These are phyloP conservation scores for Xylaria polymorpha DNA, from an alignment of 2,329 filamentous ascomycete species.

Conservation along the genomic window DNA sequence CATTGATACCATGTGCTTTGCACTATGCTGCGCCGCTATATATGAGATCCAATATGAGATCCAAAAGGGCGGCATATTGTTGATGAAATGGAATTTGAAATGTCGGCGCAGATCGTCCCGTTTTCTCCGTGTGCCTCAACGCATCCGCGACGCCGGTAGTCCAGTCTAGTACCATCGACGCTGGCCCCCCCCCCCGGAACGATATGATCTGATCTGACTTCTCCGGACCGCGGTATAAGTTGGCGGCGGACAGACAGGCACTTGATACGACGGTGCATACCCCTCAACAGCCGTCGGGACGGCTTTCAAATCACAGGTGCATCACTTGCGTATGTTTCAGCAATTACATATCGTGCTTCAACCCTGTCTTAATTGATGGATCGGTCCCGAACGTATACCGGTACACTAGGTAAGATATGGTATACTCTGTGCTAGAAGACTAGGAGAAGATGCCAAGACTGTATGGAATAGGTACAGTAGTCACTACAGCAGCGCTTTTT, in stretches of 20 bases:
- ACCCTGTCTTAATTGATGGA: conserved; percentile 1
- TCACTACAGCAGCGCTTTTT: too few species aligned
- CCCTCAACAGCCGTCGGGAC: conserved; percentile 21
- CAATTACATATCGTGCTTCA: conserved; percentile 15
- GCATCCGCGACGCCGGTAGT: conserved; percentile 2
- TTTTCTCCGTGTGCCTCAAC: conserved; percentile 3
- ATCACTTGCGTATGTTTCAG: conserved; percentile 5
- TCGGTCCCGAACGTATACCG: conserved; percentile 24
- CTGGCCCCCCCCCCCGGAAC: conserved; percentile 8
- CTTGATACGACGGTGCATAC: conserved; percentile 8
- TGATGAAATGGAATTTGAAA: conserved; percentile 17
- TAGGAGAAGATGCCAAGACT: conserved; percentile 18
- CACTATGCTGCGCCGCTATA: background rate
- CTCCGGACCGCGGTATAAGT: conserved; percentile 9
- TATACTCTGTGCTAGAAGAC: background rate
- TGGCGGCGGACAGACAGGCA: conserved; percentile 7
- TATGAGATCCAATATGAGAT: background rate
- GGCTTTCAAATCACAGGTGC: conserved; percentile 16
- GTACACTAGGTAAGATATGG: conserved; percentile 4
- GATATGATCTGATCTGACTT: conserved; percentile 36
- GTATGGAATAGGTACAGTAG: conserved; percentile 1
- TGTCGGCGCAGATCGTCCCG: conserved; percentile 26
- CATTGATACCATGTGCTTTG: conserved; percentile 5
- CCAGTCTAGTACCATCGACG: conserved; percentile 8
- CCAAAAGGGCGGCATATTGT: background rate